These are phyloP conservation scores for Cadophora sp. DNA, from an alignment of 2,329 filamentous ascomycete genomes.

Conservation along the genomic window DNA sequence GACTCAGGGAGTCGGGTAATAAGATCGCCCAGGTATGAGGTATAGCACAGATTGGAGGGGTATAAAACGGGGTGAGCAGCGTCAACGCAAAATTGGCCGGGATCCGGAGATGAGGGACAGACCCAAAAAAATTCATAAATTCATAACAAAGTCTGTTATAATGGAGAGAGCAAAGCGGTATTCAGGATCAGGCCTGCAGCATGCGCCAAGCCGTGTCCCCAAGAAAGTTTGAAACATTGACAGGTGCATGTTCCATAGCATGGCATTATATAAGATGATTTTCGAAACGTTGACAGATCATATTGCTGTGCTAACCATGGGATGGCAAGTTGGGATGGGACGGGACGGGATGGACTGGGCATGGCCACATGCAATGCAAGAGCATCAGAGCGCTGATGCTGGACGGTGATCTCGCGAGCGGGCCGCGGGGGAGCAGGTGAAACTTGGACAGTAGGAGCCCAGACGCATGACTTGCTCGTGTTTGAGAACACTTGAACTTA, in stretches of 20 bases:
- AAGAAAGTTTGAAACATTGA: constrained; percentile 19
- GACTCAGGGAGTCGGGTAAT: constrained; percentile 2
- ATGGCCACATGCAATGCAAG: constrained; percentile 18
- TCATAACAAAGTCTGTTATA: background rate
- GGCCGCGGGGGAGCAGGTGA: constrained; percentile 25
- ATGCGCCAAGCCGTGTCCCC: constrained; percentile 6
- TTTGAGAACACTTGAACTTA: constrained; percentile 21
- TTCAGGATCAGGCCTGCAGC: constrained; percentile 3
- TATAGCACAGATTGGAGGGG: constrained; percentile 12
- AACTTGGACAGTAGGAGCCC: constrained; percentile 24
- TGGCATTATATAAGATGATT: constrained; percentile 30
- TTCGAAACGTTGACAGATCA: constrained; percentile 28
- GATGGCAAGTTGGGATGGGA: background rate
- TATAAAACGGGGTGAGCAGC: constrained; percentile 9
- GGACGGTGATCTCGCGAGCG: constrained; percentile 19
- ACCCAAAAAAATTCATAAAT: background rate
- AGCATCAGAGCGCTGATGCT: constrained; percentile 21
- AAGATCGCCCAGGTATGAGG: constrained; percentile 10
- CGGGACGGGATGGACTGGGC: background rate
- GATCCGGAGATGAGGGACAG: constrained; percentile 2
- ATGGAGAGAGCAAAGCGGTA: constrained; percentile 2
- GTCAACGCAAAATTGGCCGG: background rate
- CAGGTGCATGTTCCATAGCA: constrained; percentile 19
- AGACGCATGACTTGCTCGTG: constrained; percentile 7
- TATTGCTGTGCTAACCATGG: constrained; percentile 13